Evolutionary conservation across 495 filamentous ascomycete genomes (phyloP), one percentile per base, ranked within the genome.

Genomic region (Penicillium desertorum): DNA sequence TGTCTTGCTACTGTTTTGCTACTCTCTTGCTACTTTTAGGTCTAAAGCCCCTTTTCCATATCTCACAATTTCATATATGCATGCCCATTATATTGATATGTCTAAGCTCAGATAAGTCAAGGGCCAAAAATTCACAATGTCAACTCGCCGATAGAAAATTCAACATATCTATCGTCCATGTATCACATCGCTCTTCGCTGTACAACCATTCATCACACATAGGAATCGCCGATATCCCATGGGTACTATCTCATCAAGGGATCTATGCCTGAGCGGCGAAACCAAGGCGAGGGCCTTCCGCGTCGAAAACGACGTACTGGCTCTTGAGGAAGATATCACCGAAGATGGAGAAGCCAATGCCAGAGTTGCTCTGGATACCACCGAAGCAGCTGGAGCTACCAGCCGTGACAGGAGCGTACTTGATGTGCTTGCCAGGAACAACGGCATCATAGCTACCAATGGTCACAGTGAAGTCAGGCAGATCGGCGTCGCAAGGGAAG

Each of bases 281-380:
- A 9, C 87, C 88, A 45, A 90, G 67, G 50, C 76, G 67, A 22
- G 82, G 81, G 7, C 69, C 76, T 30, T 73, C 73, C 32, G 78
- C 75, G 54, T 92, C 83, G 62, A 92, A 92, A 4, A 94, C 84
- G 19, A 87, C 88, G 64, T 87, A 91, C 61, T 89, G 85, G 57
- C 82, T 81, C 79, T 92, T 92, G 58, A 94, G 80, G 64, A 89
- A 89, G 45, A 91, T 79, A 57, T 92, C 89, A 41, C 89, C 89
- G 51, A 86, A 85, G 69, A 94, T 90, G 55, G 79, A 79, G 65
- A 89, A 83, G 22, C 78, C 82, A 25, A 89, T 76, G 49, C 83
- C 84, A 14, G 73, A 70, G 71, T 86, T 83, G 51, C 69, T 69
- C 73, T 89, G 86, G 56, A 90, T 78, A 19, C 83, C 82, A 51